A percentile compares a stretch with the other conserved stretches of the same genome.
phyloP scores from a whole-genome alignment of 2,329 filamentous ascomycete species.

The Trichothecium sympodiale region DNA sequence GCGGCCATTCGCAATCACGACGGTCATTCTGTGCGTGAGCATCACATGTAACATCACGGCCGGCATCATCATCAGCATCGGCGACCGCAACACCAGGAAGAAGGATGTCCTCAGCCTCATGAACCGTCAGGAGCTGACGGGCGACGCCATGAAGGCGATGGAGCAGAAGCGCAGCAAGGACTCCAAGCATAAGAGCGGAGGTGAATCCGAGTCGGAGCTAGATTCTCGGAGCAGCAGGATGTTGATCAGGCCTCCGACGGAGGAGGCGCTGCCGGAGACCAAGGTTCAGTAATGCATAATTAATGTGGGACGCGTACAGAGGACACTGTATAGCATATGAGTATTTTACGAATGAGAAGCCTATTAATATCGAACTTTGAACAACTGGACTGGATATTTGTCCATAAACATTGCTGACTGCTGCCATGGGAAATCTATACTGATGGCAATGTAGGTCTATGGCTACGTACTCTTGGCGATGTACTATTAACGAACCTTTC shows the following conservation, averaged over 20 bases:
- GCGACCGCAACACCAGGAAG: slow-evolving; percentile 68
- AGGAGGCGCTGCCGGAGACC: background rate
- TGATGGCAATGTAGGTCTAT: no score
- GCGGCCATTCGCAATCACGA: slow-evolving; percentile 63
- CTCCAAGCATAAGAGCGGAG: slow-evolving; percentile 13
- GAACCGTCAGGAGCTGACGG: slow-evolving; percentile 64
- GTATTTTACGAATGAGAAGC: no score
- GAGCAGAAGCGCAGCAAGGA: slow-evolving; percentile 30
- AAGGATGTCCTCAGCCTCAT: slow-evolving; percentile 75
- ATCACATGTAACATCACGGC: slow-evolving; percentile 69
- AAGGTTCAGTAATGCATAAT: background rate
- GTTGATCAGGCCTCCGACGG: background rate
- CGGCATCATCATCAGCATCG: slow-evolving; percentile 65
- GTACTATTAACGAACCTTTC: no score
- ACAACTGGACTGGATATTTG: no score
- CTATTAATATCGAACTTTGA: no score
- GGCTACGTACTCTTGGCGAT: no score
- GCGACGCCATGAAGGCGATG: slow-evolving; percentile 39
- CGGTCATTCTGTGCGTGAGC: slow-evolving; percentile 68
- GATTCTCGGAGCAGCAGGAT: background rate
- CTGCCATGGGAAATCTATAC: no score
- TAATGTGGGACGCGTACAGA: background rate
- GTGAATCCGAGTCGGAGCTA: slow-evolving; percentile 2
- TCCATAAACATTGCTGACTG: no score
- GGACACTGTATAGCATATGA: no score